These are phyloP conservation scores for Metschnikowia peoriensis DNA, from an alignment of 805 yeast genomes.

Conservation along the genomic window DNA sequence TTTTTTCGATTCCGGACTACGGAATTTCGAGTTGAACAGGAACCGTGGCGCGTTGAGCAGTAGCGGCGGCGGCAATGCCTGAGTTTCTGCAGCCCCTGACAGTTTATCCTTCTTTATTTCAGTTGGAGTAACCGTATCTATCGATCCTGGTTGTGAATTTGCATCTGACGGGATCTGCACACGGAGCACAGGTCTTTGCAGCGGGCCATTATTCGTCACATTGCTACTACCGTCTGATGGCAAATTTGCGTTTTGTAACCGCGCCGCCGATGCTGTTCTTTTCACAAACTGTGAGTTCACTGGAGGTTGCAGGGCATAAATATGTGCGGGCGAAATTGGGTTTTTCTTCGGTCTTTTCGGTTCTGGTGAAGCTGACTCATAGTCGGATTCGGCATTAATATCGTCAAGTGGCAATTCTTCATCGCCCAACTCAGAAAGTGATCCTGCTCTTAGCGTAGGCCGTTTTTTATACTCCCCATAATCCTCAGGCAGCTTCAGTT, in stretches of 20 bases:
- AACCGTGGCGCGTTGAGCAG: slow-evolving; percentile 11
- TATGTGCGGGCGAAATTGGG: slow-evolving; percentile 10
- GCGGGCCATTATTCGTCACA: slow-evolving; percentile 10
- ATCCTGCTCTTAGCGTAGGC: slow-evolving; percentile 20
- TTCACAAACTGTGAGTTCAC: slow-evolving; percentile 13
- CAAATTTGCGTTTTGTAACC: not conserved
- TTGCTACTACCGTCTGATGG: too few species aligned
- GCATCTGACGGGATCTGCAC: slow-evolving; percentile 62
- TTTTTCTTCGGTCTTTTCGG: slow-evolving; percentile 28
- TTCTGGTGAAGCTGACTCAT: slow-evolving; percentile 33
- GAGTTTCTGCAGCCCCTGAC: slow-evolving; percentile 4
- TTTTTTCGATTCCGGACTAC: slow-evolving; percentile 17
- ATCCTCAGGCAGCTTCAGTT: slow-evolving; percentile 61
- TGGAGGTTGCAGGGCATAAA: slow-evolving; percentile 14
- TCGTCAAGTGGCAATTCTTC: slow-evolving; percentile 21
- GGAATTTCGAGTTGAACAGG: slow-evolving; percentile 16
- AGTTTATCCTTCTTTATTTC: slow-evolving; percentile 18
- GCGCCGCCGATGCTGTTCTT: not conserved
- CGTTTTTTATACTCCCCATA: slow-evolving; percentile 59
- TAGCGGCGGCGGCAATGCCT: slow-evolving; percentile 9
- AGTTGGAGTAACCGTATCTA: slow-evolving; percentile 46
- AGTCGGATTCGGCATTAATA: slow-evolving; percentile 26
- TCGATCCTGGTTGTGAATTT: slow-evolving; percentile 34
- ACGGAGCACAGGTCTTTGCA: slow-evolving; percentile 54
- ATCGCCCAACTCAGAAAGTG: slow-evolving; percentile 19